Evolutionary conservation across 495 filamentous ascomycete genomes (phyloP).

Genomic region (Sordaria brevicollis): DNA sequence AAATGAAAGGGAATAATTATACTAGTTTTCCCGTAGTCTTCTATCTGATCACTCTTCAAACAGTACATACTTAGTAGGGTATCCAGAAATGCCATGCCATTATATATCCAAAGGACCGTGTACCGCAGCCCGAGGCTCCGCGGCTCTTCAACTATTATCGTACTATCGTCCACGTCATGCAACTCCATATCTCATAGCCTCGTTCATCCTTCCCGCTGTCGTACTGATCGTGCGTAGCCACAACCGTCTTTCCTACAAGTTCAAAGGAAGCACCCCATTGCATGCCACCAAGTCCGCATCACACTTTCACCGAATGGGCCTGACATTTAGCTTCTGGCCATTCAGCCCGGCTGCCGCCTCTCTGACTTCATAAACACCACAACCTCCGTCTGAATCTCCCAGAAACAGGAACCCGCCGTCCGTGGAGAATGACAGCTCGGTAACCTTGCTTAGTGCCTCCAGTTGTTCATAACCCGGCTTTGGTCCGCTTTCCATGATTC

Average conservation of each 20-base stretch:
- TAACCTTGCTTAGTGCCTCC: slow-evolving; percentile 17
- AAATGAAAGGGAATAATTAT: neutral
- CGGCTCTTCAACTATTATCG: neutral
- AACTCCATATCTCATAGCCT: neutral
- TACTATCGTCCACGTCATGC: neutral
- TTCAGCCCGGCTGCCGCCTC: slow-evolving; percentile 6
- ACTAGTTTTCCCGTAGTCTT: neutral
- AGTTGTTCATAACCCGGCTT: slow-evolving; percentile 13
- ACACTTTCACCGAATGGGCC: neutral
- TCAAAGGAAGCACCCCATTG: neutral
- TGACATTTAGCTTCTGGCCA: neutral
- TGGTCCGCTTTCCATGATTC: slow-evolving; percentile 5
- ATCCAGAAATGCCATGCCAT: neutral
- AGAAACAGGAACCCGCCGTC: slow-evolving; percentile 25
- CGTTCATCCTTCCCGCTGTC: neutral
- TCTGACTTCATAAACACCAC: slow-evolving; percentile 21
- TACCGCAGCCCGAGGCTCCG: neutral
- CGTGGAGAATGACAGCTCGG: slow-evolving; percentile 21
- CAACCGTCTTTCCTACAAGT: neutral
- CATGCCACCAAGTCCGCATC: neutral
- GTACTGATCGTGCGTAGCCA: neutral
- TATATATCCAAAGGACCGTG: neutral
- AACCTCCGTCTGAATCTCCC: slow-evolving; percentile 16
- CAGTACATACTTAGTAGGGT: neutral
- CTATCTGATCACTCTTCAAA: neutral